Evolutionary conservation across 345 rosid species (phyloP).

Genomic region (Alliaria petiolata): DNA sequence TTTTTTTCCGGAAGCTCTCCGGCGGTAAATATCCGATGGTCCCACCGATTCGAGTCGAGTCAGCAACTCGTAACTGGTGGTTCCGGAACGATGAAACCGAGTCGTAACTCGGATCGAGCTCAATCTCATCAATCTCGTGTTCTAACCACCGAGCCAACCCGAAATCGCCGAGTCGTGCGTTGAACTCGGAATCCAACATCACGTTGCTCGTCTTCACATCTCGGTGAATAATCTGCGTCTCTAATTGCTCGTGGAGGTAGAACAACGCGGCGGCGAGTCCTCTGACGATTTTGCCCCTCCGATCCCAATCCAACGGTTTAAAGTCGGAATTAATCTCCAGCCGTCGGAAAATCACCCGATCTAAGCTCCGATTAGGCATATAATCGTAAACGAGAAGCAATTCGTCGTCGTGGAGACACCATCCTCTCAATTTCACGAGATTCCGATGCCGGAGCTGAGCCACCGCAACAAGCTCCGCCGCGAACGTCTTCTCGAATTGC

Average conservation of each 20-base stretch:
- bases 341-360: constrained; percentile 68
- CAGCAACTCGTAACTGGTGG: constrained; percentile 70
- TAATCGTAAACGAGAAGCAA: constrained; percentile 86
- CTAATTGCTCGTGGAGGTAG: constrained; percentile 87
- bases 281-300: constrained; percentile 54
- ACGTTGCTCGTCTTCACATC: constrained; percentile 95
- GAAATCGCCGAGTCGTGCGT: constrained; percentile 86
- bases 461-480: constrained; percentile 85
- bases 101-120: constrained; percentile 31
- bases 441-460: constrained; percentile 95
- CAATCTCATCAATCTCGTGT: constrained; percentile 60
- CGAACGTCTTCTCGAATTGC: constrained; percentile 91
- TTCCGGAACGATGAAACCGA: constrained; percentile 44
- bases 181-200: constrained; percentile 82
- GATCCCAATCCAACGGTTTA: constrained; percentile 60
- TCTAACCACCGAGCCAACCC: constrained; percentile 93
- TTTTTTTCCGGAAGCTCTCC: constrained; percentile 74
- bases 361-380: constrained; percentile 95
- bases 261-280: constrained; percentile 88
- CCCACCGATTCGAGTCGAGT: constrained; percentile 85
- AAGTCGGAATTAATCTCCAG: constrained; percentile 36
- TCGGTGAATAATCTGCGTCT: constrained; percentile 89
- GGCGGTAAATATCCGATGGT: constrained; percentile 94
- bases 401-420: constrained; percentile 87
- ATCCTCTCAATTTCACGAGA: constrained; percentile 82